Base-by-base conservation (phyloP, 2,329 filamentous ascomycete species). In the Aspergillus brunneoviolaceus region DNA sequence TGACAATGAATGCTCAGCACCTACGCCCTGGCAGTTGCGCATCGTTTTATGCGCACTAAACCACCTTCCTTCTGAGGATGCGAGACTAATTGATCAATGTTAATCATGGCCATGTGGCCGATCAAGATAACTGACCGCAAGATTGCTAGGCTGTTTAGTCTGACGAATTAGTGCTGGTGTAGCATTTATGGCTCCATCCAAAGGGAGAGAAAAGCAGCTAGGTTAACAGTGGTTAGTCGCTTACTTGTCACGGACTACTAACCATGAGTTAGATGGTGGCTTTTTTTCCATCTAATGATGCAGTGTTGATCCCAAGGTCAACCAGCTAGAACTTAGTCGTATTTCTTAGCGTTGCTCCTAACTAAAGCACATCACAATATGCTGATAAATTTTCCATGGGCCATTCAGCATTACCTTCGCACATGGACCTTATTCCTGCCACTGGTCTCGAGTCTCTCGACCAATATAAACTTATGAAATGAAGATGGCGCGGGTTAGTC, bases 291-390 rank as follows among this genome's bases (percentile, higher is more conserved):
- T 35, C 52, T 21, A 59, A 55, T 29, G 35, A 62, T 60, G 58
- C 58, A 60, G 21, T 33, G 59, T 57, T 63, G 61, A 63, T 63
- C 61, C 51, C 52, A 25, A 33, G n/a, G 23, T 23, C 39, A 23
- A 12, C 19, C 39, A 29, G 4, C 5, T 31, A 27, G 39, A 12
- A 19, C 25, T 25, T 11, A 33, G 29, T 48, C 29, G 11, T 33
- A 25, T 54, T 23, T 14, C 12, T 55, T 55, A 55, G 52, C 52
- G 52, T 27, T 55, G n/a, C 25, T 45, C 27, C 21, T 55, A 47
- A 27, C 21, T 55, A 47, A 27, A 27, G 35, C 51, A 53, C 51
- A 53, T 53, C 51, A 42, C 35, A 16, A 53, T 47, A 23, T 35
- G 21, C 35, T 25, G 42, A 53, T 53, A 27, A 53, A 47, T 45